Percentiles rank a stretch among this genome's conserved stretches.
phyloP scores from a whole-genome alignment of 352 stramenopile genomes.

The Phytophthora sp. region DNA sequence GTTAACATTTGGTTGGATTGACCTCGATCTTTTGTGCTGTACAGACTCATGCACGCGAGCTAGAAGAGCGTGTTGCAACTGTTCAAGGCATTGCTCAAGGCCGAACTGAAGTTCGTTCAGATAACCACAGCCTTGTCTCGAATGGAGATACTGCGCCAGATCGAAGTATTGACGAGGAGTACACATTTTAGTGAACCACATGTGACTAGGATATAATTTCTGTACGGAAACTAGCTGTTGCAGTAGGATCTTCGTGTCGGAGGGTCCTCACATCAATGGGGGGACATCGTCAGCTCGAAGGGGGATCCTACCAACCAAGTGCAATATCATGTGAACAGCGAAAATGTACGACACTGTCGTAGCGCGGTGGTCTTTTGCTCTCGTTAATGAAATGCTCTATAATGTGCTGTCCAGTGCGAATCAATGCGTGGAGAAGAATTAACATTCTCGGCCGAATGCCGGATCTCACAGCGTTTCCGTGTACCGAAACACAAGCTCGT shows the following conservation, averaged over 20 bases:
- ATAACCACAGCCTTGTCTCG: constrained; percentile 19
- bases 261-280: constrained; percentile 23
- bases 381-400: constrained; percentile 48
- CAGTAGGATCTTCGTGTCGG: constrained; percentile 16
- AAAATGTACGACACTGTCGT: constrained; percentile 21
- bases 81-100: constrained; percentile 5
- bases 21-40: background rate
- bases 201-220: constrained; percentile 11
- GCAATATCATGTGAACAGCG: constrained; percentile 35
- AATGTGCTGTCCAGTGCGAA: constrained; percentile 24
- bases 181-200: constrained; percentile 14
- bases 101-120: constrained; percentile 3
- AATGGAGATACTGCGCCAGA: constrained; percentile 25
- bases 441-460: constrained; percentile 4
- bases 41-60: constrained; percentile 43
- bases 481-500: constrained; percentile 54
- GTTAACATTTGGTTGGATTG: no score
- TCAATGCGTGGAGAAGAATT: constrained; percentile 29
- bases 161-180: constrained; percentile 21
- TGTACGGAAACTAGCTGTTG: background rate
- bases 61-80: constrained; percentile 37
- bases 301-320: constrained; percentile 4
- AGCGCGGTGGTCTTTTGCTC: constrained; percentile 31
- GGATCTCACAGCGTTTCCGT: constrained; percentile 42
- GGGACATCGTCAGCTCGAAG: constrained; percentile 5